phyloP scores from a whole-genome alignment of 768 basidiomycete species.

The Tulasnella sp. region DNA sequence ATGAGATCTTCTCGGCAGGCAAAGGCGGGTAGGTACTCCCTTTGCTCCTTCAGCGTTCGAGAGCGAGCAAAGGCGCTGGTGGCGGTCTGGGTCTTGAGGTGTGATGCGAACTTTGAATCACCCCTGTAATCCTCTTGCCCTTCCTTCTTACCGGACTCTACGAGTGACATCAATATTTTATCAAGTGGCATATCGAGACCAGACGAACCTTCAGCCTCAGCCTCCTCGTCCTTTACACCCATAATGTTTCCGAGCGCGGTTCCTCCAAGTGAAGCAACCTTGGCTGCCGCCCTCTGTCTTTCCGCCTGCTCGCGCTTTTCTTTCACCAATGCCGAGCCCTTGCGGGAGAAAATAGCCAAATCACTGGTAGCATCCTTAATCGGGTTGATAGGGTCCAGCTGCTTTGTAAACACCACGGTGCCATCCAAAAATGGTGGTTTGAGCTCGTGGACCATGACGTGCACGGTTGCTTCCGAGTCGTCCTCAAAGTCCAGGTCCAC shows the following conservation, averaged over 20 bases:
- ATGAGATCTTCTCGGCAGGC: constrained; percentile 91
- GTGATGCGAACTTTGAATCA: constrained; percentile 94
- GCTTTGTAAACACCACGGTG: constrained; percentile 88
- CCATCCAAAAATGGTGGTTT: constrained; percentile 98
- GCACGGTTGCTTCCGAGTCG: constrained; percentile 90
- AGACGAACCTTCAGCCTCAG: constrained; percentile 75
- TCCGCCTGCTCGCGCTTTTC: constrained; percentile 96
- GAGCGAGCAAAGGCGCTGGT: constrained; percentile 70
- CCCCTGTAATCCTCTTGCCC: constrained; percentile 59
- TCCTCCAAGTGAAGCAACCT: constrained; percentile 82
- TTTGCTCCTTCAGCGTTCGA: constrained; percentile 82
- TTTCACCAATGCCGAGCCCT: constrained; percentile 87
- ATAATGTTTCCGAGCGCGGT: constrained; percentile 94
- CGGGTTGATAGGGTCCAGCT: constrained; percentile 94
- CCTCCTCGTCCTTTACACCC: constrained; percentile 92
- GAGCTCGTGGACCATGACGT: constrained; percentile 93
- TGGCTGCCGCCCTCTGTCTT: constrained; percentile 90
- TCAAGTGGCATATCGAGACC: constrained; percentile 14
- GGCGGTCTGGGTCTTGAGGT: constrained; percentile 68
- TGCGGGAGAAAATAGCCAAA: constrained; percentile 91
- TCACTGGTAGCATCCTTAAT: constrained; percentile 88
- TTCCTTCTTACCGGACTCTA: constrained; percentile 37
- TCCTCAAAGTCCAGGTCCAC: constrained; percentile 94
- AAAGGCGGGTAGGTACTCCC: constrained; percentile 95
- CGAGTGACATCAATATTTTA: not conserved